Evolutionary conservation across 192 early-diverging fungal genomes (phyloP).

Genomic region (Linnemannia hyalina): DNA sequence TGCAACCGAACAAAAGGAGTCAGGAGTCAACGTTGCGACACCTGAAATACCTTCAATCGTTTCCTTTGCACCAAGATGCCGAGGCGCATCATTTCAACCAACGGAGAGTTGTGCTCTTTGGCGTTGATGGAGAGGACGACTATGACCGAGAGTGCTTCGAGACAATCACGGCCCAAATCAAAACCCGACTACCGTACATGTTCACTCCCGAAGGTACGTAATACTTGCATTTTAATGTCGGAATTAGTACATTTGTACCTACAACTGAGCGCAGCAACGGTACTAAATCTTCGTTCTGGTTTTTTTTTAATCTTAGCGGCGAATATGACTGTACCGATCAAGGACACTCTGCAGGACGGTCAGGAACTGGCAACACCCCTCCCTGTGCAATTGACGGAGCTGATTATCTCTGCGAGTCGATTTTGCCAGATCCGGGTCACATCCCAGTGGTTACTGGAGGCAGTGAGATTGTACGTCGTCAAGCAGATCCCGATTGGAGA

Average conservation of each 20-base stretch:
- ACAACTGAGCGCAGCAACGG: neutral
- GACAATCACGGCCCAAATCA: conserved; percentile 46
- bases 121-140: conserved; percentile 53
- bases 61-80: conserved; percentile 56
- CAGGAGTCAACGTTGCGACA: conserved; percentile 57
- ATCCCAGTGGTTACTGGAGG: conserved; percentile 60
- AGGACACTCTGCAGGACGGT: conserved; percentile 47
- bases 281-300: neutral
- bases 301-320: conserved; percentile 28
- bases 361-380: conserved; percentile 50
- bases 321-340: conserved; percentile 57
- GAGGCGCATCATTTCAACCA: conserved; percentile 64
- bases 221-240: neutral
- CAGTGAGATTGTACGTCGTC: conserved; percentile 64
- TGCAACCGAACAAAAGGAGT: conserved; percentile 49
- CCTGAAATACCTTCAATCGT: conserved; percentile 60
- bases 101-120: conserved; percentile 60
- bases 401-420: conserved; percentile 59
- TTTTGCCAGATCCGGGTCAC: conserved; percentile 62
- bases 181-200: conserved; percentile 48
- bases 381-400: conserved; percentile 44
- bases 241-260: neutral
- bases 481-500: conserved; percentile 60
- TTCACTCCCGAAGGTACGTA: conserved; percentile 53
- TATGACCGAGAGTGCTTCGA: conserved; percentile 46